Percentiles rank a stretch among this genome's conserved stretches.
These are phyloP conservation scores for Selenicereus undatus DNA, from an alignment of 148 eudicot species.

Conservation along the genomic window DNA sequence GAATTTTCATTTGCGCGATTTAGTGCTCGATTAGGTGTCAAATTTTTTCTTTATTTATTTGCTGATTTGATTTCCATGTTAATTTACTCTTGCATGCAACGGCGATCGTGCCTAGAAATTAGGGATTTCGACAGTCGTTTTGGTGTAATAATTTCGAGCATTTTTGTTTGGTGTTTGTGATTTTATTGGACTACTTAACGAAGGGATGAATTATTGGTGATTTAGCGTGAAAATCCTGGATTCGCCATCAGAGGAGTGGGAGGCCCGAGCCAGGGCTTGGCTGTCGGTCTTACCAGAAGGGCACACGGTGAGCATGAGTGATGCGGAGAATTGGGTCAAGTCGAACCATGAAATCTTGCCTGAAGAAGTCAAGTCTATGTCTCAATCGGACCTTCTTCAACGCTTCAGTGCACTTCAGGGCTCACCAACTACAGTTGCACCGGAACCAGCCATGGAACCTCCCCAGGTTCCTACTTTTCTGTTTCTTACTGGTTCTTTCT, in stretches of 20 bases:
- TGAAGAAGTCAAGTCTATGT: constrained; percentile 32
- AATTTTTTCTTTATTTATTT: too few relatives aligned
- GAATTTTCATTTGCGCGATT: too few relatives aligned
- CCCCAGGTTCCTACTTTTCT: not conserved
- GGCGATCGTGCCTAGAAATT: too few relatives aligned
- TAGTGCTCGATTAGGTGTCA: too few relatives aligned
- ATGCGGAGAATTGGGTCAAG: constrained; percentile 44
- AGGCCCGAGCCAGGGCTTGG: constrained; percentile 42
- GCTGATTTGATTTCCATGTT: too few relatives aligned
- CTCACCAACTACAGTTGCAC: not conserved
- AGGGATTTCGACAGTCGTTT: too few relatives aligned
- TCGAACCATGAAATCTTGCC: constrained; percentile 36
- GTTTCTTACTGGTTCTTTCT: not conserved
- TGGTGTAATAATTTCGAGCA: too few relatives aligned
- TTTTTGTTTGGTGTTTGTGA: too few relatives aligned
- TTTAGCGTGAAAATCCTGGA: not conserved
- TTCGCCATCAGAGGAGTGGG: constrained; percentile 26
- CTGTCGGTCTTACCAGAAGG: constrained; percentile 36
- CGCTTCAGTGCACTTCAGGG: constrained; percentile 28
- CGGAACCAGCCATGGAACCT: not conserved
- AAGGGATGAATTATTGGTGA: not conserved
- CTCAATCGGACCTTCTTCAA: constrained; percentile 35
- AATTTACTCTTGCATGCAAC: too few relatives aligned
- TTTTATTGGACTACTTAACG: too few relatives aligned
- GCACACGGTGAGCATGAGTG: constrained; percentile 29